A percentile compares a stretch with the other conserved stretches of the same genome.
Evolutionary conservation across 257 asterid genomes (phyloP).

Genomic region (Apocynum venetum): DNA sequence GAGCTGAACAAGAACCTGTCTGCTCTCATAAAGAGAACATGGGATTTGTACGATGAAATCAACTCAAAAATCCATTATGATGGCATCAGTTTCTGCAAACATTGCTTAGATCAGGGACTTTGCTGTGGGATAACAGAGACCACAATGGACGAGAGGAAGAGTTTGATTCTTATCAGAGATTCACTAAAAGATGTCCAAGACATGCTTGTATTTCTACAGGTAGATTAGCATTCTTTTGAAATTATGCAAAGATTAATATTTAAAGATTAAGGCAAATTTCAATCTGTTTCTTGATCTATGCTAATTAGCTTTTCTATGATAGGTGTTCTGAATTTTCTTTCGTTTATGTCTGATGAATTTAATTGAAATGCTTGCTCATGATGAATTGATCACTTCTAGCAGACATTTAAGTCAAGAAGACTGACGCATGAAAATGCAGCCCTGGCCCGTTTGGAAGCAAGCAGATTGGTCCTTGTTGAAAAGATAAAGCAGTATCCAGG

Average conservation of each 20-base stretch:
- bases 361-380: not conserved
- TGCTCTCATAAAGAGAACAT: conserved; percentile 34
- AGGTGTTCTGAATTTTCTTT: not conserved
- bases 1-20: conserved; percentile 23
- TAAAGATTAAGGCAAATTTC: too few relatives aligned
- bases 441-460: conserved; percentile 35
- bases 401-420: conserved; percentile 32
- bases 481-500: conserved; percentile 25
- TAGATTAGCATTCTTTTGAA: not conserved
- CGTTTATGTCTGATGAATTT: not conserved
- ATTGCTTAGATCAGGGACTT: conserved; percentile 41
- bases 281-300: too few relatives aligned
- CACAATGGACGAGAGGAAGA: conserved; percentile 35
- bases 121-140: conserved; percentile 35
- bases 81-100: conserved; percentile 35
- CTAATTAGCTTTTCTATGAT: not conserved
- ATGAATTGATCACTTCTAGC: conserved; percentile 1
- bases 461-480: conserved; percentile 34
- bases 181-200: conserved; percentile 44
- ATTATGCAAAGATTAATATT: too few relatives aligned
- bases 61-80: conserved; percentile 24
- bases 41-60: conserved; percentile 37
- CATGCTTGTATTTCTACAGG: conserved; percentile 43
- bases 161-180: conserved; percentile 37
- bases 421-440: conserved; percentile 30